Evolutionary conservation across 768 basidiomycete genomes (phyloP), one percentile per base, ranked within the genome.

Genomic region (Russula earlei): DNA sequence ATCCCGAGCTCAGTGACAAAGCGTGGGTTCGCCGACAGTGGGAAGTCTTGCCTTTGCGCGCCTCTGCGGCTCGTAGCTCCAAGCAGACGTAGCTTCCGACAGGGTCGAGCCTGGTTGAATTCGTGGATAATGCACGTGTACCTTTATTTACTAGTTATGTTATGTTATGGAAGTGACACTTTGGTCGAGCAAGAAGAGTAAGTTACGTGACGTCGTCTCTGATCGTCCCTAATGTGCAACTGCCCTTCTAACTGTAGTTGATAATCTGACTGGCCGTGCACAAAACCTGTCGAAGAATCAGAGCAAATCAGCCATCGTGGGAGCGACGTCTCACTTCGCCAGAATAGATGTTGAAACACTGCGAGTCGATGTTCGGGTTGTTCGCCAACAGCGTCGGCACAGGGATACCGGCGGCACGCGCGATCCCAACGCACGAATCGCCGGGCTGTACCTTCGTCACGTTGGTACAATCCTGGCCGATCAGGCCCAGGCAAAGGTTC

Each of bases 291-390:
- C 24, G 4, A 17, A 29, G 12, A 17, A 24, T 54, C 40, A 43
- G 36, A 2, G 33, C 7, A 7, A 41, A 4, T 10, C 46, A 12
- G 4, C 6, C 9, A 11, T 25, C 12, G 25, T 11, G 34, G 8
- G 22, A 25, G 29, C n/a, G 9, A 20, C 20, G 71, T 27, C 76
- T 56, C 48, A 87, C 87, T 79, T 88, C 83, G 65, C 82, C 85
- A 53, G 83, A 65, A 71, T 88, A 87, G 67, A 89, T 72, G 73
- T 88, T 88, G 62, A 61, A 70, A 68, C 81, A 85, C 0, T 66
- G 70, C 0, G 50, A 4, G 64, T 79, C 58, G 63, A 90, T 75
- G 69, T 87, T 82, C 25, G 85, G 89, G 78, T 91, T 91, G 79
- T 36, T 36, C 34, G 12, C 34, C 15, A 36, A 14, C 11, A 36